Evolutionary conservation across 129 eudicot genomes (phyloP).

Genomic region (sunflower (Helianthus annuus)): HanXRQr2.0-SUNRISE NC_035444.2:6152805-6153304

Average conservation of each 20-base stretch:
- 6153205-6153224: slow-evolving; percentile 64
- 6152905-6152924: not conserved
- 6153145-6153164: slow-evolving; percentile 43
- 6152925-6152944: not conserved
- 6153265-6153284: slow-evolving; percentile 35
- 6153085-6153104: slow-evolving; percentile 36
- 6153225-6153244: slow-evolving; percentile 38
- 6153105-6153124: slow-evolving; percentile 26
- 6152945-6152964: slow-evolving; percentile 5
- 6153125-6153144: slow-evolving; percentile 39
- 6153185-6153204: slow-evolving; percentile 77
- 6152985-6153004: slow-evolving; percentile 63
- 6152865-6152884: slow-evolving; percentile 63
- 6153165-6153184: slow-evolving; percentile 54
- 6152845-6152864: slow-evolving; percentile 81
- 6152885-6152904: slow-evolving; percentile 55
- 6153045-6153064: slow-evolving; percentile 33
- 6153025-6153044: slow-evolving; percentile 29
- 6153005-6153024: slow-evolving; percentile 50
- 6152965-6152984: not conserved
- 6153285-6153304: slow-evolving; percentile 59
- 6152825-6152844: slow-evolving; percentile 64
- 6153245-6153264: slow-evolving; percentile 2
- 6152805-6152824: slow-evolving; percentile 57
- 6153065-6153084: slow-evolving; percentile 40